Percentiles rank a stretch among this genome's conserved stretches.
These are phyloP conservation scores for Chytriomyces confervae DNA, from an alignment of 192 early-diverging fungal genomes.

Conservation along the genomic window DNA sequence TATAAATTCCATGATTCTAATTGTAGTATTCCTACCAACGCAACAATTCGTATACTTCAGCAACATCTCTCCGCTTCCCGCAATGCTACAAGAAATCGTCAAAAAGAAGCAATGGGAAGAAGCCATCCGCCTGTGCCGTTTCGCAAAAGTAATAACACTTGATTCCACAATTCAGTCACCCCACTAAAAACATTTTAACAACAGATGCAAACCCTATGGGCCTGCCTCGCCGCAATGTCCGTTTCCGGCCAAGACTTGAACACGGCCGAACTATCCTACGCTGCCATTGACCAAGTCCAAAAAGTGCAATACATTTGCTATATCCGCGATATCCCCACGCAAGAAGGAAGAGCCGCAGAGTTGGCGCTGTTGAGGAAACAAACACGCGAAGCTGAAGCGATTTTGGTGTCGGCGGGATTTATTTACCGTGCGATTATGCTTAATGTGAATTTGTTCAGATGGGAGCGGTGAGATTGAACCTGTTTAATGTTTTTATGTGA, in stretches of 20 bases:
- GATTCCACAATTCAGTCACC: slow-evolving; percentile 29
- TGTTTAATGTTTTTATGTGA: neutral
- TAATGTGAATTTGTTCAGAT: slow-evolving; percentile 60
- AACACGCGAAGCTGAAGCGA: slow-evolving; percentile 60
- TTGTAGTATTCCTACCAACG: too few relatives aligned
- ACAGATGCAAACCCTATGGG: slow-evolving; percentile 63
- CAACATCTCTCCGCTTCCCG: slow-evolving; percentile 58
- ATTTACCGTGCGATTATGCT: slow-evolving; percentile 59
- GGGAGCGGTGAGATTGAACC: slow-evolving; percentile 59
- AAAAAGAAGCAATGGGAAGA: slow-evolving; percentile 68
- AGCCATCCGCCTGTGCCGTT: slow-evolving; percentile 61
- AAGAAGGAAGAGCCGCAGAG: slow-evolving; percentile 60
- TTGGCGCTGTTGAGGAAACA: slow-evolving; percentile 58
- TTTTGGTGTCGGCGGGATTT: slow-evolving; percentile 55
- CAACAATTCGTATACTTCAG: slow-evolving; percentile 30
- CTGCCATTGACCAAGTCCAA: slow-evolving; percentile 60
- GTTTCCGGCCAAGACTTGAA: slow-evolving; percentile 62
- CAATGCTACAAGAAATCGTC: slow-evolving; percentile 59
- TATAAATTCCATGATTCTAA: neutral
- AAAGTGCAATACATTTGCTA: slow-evolving; percentile 67
- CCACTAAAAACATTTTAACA: neutral
- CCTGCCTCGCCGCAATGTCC: slow-evolving; percentile 64
- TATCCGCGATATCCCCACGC: slow-evolving; percentile 56
- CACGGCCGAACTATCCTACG: slow-evolving; percentile 68
- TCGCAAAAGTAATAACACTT: slow-evolving; percentile 41